phyloP scores from a whole-genome alignment of 148 eudicot genomes.

The Gaultheria prostrata region DNA sequence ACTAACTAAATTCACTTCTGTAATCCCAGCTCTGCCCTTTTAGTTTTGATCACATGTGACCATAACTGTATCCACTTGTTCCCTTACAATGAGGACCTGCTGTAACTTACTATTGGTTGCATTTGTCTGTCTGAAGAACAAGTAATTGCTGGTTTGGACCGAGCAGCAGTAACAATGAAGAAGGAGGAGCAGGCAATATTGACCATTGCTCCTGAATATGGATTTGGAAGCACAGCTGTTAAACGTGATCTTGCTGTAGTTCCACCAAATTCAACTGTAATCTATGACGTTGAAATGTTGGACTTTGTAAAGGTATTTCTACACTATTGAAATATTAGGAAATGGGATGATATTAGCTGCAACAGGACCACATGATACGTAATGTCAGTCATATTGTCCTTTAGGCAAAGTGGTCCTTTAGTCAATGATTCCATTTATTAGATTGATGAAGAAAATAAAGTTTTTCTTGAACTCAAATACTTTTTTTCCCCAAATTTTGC shows the following conservation, averaged over 20 bases:
- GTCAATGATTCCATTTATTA: constrained; percentile 3
- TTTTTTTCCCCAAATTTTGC: background rate
- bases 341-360: background rate
- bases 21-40: too few species aligned
- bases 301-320: constrained; percentile 50
- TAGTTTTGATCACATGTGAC: too few species aligned
- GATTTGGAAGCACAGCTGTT: constrained; percentile 48
- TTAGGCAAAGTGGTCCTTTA: background rate
- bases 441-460: background rate
- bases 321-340: background rate
- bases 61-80: too few species aligned
- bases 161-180: constrained; percentile 60
- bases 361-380: background rate
- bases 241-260: constrained; percentile 42
- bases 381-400: background rate
- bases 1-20: too few species aligned
- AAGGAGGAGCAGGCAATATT: constrained; percentile 52
- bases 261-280: constrained; percentile 49
- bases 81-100: background rate
- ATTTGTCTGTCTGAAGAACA: constrained; percentile 39
- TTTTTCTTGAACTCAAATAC: background rate
- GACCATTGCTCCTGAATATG: constrained; percentile 53
- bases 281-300: constrained; percentile 60
- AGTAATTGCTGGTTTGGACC: constrained; percentile 62
- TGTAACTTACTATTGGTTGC: background rate